Base-by-base conservation (phyloP, 179 eudicot genomes). In the Heliamphora pulchella region DNA sequence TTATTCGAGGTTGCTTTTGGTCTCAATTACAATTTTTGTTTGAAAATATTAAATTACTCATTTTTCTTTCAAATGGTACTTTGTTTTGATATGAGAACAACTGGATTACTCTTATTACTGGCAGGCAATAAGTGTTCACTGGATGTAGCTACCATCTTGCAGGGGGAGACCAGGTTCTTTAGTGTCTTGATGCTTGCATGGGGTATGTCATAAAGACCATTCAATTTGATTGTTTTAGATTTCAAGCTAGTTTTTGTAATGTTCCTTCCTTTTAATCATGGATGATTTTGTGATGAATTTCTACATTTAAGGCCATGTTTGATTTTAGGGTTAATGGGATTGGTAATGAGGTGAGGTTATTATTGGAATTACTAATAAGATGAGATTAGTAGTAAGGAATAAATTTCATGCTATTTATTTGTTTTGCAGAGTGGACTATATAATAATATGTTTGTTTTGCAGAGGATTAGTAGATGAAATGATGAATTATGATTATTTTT, bases 151-250 rank as follows among this genome's bases (percentile, higher is more conserved):
- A 92, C 96, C 59, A 82, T 96, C 71, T 87, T 88, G 81, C 99
- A 96, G 80, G 96, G 97, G 82, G 83, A 85, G 68, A 89, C 90
- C 64, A 86, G 82, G 84, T 93, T 86, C 88, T 96, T 89, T 75
- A 92, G 98, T 83, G 91, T 94, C 79, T 86, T 93, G 90, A 96
- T 91, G 98, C 92, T 96, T 82, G 98, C 98, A 46, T 96, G 99
- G 99, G 99, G 98, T 94, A 94, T 55, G 70, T 11, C 55, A 44
- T 7, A 8, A 57, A 70, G 59, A 14, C 71, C 20, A 41, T 44
- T 17, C 50, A 76, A 15, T 79, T 59, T 59, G 31, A 58, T 79
- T 20, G 20, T 59, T 71, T 11, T 46, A 14, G 0, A 71, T 71
- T 31, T 44, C 67, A 20, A 79, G 75, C 1, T 71, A 72, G 51